Percentiles rank a stretch among this genome's conserved stretches.
Evolutionary conservation across 805 yeast genomes (phyloP).

Genomic region (Soucietia sequanensis): DNA sequence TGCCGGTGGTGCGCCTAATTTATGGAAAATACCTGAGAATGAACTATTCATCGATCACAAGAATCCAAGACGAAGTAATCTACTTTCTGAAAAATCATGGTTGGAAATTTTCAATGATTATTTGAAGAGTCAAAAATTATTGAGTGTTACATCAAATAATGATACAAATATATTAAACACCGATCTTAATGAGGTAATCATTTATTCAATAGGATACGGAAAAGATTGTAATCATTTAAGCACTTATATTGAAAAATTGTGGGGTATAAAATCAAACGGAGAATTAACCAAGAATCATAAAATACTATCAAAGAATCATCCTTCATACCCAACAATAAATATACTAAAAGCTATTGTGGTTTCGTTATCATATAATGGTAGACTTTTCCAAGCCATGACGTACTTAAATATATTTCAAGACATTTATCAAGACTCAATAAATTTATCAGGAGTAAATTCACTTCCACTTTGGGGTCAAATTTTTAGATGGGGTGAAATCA

Average conservation of each 20-base stretch:
- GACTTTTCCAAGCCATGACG: slow-evolving; percentile 31
- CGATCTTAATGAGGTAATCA: slow-evolving; percentile 24
- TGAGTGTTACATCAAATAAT: neutral
- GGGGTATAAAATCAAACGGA: slow-evolving; percentile 32
- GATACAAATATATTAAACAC: slow-evolving; percentile 12
- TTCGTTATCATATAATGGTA: slow-evolving; percentile 29
- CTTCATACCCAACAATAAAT: slow-evolving; percentile 20
- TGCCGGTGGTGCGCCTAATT: slow-evolving; percentile 29
- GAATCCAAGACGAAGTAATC: slow-evolving; percentile 18
- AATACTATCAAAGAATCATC: slow-evolving; percentile 13
- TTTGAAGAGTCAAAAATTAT: slow-evolving; percentile 7
- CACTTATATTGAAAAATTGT: slow-evolving; percentile 24
- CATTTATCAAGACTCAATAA: slow-evolving; percentile 18
- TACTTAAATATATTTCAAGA: slow-evolving; percentile 37
- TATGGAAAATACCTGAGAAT: slow-evolving; percentile 27
- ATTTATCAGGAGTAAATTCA: slow-evolving; percentile 14
- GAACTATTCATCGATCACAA: slow-evolving; percentile 13
- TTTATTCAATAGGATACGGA: slow-evolving; percentile 33
- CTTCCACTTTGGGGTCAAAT: slow-evolving; percentile 35
- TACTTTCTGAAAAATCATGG: slow-evolving; percentile 18
- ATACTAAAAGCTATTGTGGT: slow-evolving; percentile 29
- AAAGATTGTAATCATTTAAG: slow-evolving; percentile 17
- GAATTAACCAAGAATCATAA: slow-evolving; percentile 6
- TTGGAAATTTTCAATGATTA: slow-evolving; percentile 23
- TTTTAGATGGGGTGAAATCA: slow-evolving; percentile 36